Evolutionary conservation across 2,329 filamentous ascomycete species (phyloP), one percentile per base, ranked within the genome.

Genomic region (Venturia oleaginea): DNA sequence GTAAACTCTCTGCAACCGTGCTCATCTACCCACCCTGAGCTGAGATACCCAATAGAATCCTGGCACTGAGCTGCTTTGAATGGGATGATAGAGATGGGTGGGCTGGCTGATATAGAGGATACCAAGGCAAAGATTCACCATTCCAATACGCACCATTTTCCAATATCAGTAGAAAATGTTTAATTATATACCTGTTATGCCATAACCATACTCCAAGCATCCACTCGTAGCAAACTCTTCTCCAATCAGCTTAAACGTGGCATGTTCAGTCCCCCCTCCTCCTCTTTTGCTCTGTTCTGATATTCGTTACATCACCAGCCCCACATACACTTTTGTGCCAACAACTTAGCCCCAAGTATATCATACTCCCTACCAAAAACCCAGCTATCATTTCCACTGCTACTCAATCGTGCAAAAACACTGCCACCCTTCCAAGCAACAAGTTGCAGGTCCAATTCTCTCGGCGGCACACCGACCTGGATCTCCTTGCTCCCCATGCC

Each of bases 371-470:
- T 81, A 59, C 86, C 84, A 17, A 88, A 89, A 72, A 97, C 91
- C 94, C 94, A 99, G 71, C 89, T 94, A 75, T 99, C 94, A 76
- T 97, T 97, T 19, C 75, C 75, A 66, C 91, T 92, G 57, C 79
- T 80, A 66, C 87, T 84, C 69, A 97, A 79, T 78, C 96, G 92
- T 2, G 91, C 92, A 80, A 97, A 99, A 19, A 99, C 92, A 73
- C 92, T 96, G 0, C 91, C 94, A 4, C 94, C 94, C 82, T 99
- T 99, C 94, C 94, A 99, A 10, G 88, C 87, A 63, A 97, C 89
- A n/a, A 97, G 92, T 76, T 97, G 92, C 66, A 94, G 91, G 76
- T 99, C 94, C 79, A 99, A 88, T 70, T 99, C 94, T 70, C 93
- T 83, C 0, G 94, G 94, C n/a, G 86, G 86, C 24, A 83, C 80